Conservation (phyloP, 108 stramenopile species). For the Nitzschia sp. region DNA sequence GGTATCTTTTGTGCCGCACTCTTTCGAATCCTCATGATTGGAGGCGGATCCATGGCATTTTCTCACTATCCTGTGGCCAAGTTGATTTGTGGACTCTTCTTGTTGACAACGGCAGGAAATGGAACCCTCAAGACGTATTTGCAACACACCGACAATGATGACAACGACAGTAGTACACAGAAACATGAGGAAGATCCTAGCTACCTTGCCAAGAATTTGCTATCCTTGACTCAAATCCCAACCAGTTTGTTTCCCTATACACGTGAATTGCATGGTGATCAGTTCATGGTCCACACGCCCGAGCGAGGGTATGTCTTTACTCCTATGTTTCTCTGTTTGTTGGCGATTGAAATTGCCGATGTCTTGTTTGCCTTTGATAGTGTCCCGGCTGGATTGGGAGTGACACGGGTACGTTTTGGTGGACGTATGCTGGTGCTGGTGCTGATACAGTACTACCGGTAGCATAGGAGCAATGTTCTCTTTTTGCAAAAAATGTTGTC, state of each 20-base stretch:
- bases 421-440: too few species aligned
- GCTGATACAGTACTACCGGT: too few species aligned
- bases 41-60: conserved; percentile 84
- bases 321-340: conserved; percentile 90
- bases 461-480: too few species aligned
- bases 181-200: not conserved
- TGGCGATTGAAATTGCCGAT: conserved; percentile 93
- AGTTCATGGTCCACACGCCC: conserved; percentile 75
- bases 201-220: not conserved
- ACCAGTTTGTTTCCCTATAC: not conserved
- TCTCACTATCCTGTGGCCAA: conserved; percentile 81
- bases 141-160: conserved; percentile 57
- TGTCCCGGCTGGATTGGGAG: conserved; percentile 95
- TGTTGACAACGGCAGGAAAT: conserved; percentile 72
- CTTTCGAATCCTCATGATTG: conserved; percentile 94
- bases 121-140: conserved; percentile 79
- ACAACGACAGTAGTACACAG: conserved; percentile 52
- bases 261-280: conserved; percentile 76
- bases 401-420: conserved; percentile 85
- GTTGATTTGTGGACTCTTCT: conserved; percentile 83
- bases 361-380: conserved; percentile 97
- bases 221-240: too few species aligned
- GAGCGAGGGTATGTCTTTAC: conserved; percentile 86
- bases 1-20: conserved; percentile 86
- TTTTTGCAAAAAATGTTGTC: not conserved